phyloP scores from a whole-genome alignment of 2,329 filamentous ascomycete genomes.

The Penicillium sp. region DNA sequence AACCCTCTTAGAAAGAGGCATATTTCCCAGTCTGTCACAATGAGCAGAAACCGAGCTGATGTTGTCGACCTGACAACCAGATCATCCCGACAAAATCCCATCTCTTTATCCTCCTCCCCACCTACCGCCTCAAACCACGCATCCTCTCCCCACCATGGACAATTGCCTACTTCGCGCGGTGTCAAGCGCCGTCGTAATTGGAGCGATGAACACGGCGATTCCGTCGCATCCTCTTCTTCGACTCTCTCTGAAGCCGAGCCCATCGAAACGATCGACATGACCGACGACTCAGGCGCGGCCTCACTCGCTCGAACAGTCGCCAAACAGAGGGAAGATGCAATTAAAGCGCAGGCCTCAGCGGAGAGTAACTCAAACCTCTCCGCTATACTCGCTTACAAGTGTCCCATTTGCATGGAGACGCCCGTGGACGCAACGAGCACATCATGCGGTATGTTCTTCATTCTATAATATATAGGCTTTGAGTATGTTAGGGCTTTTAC shows the following conservation, averaged over 20 bases:
- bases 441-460: conserved; percentile 53
- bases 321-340: conserved; percentile 40
- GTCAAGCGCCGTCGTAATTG: conserved; percentile 14
- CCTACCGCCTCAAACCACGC: neutral
- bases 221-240: conserved; percentile 11
- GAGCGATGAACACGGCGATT: neutral
- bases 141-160: neutral
- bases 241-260: conserved; percentile 18
- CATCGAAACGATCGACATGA: conserved; percentile 54
- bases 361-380: conserved; percentile 18
- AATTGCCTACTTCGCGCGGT: neutral
- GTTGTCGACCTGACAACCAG: conserved; percentile 8
- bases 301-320: conserved; percentile 48
- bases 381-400: conserved; percentile 52
- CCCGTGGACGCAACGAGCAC: conserved; percentile 61
- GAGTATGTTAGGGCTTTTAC: neutral
- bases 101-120: conserved; percentile 4
- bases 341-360: neutral
- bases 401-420: conserved; percentile 64
- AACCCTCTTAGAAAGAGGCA: neutral
- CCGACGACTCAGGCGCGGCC: conserved; percentile 43
- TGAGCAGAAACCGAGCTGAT: neutral
- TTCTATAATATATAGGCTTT: neutral
- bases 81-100: neutral
- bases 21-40: neutral